Evolutionary conservation across 1,284 basidiomycete genomes (phyloP).

Genomic region (Cryptococcus jaspeensis): DNA sequence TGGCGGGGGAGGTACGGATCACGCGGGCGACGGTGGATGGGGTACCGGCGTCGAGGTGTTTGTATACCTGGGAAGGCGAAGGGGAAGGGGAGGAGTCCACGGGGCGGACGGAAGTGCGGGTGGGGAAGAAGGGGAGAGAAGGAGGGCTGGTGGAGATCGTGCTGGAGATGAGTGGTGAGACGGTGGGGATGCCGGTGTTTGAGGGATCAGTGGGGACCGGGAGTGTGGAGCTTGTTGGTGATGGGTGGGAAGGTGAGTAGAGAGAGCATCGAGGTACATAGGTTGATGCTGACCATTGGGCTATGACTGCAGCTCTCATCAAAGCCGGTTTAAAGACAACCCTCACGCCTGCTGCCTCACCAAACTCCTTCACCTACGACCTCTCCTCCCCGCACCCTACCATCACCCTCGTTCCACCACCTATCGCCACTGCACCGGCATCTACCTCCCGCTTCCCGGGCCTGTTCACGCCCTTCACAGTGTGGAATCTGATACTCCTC

Average conservation of each 20-base stretch:
- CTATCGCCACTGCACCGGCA: not conserved
- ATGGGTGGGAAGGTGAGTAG: conserved; percentile 34
- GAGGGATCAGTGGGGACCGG: conserved; percentile 16
- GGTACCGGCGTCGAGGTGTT: conserved; percentile 6
- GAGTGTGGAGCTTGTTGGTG: conserved; percentile 27
- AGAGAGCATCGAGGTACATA: not conserved
- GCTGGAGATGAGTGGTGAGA: conserved; percentile 21
- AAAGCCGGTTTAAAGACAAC: conserved; percentile 8
- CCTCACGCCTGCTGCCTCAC: conserved; percentile 7
- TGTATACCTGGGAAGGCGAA: conserved; percentile 1
- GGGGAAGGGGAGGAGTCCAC: no score
- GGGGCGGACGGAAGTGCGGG: conserved; percentile 6
- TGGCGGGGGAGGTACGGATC: conserved; percentile 14
- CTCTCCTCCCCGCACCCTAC: conserved; percentile 6
- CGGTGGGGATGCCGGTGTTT: conserved; percentile 25
- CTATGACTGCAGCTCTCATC: conserved; percentile 9
- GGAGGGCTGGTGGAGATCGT: conserved; percentile 22
- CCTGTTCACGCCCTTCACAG: conserved; percentile 27
- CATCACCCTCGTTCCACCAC: conserved; percentile 2
- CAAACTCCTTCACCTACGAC: conserved; percentile 9
- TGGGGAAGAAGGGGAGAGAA: conserved; percentile 9
- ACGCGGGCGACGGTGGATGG: conserved; percentile 18
- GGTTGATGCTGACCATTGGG: not conserved
- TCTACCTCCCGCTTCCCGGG: conserved; percentile 3
- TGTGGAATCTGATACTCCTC: conserved; percentile 36